Evolutionary conservation across 2,329 filamentous ascomycete species (phyloP), one percentile per base, ranked within the genome.

Genomic region (Botrytis cinerea): DNA sequence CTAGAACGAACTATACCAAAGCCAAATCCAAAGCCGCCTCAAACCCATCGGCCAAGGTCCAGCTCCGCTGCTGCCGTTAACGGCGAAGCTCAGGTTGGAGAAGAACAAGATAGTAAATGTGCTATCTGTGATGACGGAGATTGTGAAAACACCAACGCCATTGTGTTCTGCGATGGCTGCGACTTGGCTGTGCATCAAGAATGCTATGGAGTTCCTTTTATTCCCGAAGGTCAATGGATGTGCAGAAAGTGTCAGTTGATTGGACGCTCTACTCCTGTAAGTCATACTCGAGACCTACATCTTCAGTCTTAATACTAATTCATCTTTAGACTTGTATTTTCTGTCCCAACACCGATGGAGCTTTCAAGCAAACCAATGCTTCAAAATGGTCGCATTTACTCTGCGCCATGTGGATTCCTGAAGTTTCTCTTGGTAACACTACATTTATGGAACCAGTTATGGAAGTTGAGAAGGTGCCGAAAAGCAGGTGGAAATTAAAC

Each of bases 61-160:
- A 97, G 95, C 82, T 97, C 94, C 73, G 95, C 95, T 64, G 95
- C 94, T 40, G 95, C 96, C 9, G 95, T 98, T 28, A 98, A 98
- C 82, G 95, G 96, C 72, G 96, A 98, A 83, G 91, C 93, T 62
- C 90, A 92, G 76, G 90, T 88, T 43, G 94, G 94, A 32, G 96
- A 98, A 83, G 95, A 98, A 82, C 95, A 96, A 78, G 96, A 99
- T 82, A 97, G 92, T 78, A 98, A 97, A 82, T 99, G 96, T 81
- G 95, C 94, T 35, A 97, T 99, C 73, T 99, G 96, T 81, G 96
- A 99, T 81, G 96, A 99, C 80, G 96, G 96, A n/a, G 96, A 99
- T 81, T 99, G 96, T 80, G 96, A 99, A 83, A 99, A 99, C 82
- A 97, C 96, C 35, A 99, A 99, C 80, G 96, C 96, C 1, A 99